These are phyloP conservation scores for Ceratocystis huliohia DNA, from an alignment of 2,329 filamentous ascomycete genomes.

Conservation along the genomic window DNA sequence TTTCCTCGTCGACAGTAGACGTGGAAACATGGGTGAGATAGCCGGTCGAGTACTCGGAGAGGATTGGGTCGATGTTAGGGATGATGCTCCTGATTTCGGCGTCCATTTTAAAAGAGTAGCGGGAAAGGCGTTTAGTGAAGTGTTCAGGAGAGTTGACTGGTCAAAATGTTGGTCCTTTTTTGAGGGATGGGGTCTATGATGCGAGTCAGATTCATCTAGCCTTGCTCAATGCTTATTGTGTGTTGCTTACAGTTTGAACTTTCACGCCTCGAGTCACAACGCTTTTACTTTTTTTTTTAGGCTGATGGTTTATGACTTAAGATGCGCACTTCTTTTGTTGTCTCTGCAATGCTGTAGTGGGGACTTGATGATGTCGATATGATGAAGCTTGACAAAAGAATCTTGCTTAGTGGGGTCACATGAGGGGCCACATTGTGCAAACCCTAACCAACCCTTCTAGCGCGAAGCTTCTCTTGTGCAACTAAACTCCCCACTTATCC, in stretches of 20 bases:
- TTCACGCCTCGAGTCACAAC: neutral
- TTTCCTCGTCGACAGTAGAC: constrained; percentile 64
- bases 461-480: neutral
- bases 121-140: neutral
- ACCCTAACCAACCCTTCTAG: neutral
- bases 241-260: neutral
- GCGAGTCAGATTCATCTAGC: neutral
- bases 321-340: neutral
- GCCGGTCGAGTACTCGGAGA: constrained; percentile 86
- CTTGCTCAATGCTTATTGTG: neutral
- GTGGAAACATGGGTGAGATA: constrained; percentile 90
- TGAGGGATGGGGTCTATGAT: neutral
- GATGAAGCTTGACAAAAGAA: constrained; percentile 4
- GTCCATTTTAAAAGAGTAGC: constrained; percentile 49
- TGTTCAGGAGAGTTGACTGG: neutral
- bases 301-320: neutral
- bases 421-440: neutral
- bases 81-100: constrained; percentile 73
- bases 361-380: constrained; percentile 8
- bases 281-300: neutral
- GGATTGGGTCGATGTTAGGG: constrained; percentile 73
- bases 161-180: neutral
- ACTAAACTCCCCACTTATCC: neutral
- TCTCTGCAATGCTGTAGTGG: constrained; percentile 4
- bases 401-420: constrained; percentile 13